A percentile compares a stretch with the other conserved stretches of the same genome.
Evolutionary conservation across 441 rosid genomes (phyloP).

Genomic region (Mallotus repandus): DNA sequence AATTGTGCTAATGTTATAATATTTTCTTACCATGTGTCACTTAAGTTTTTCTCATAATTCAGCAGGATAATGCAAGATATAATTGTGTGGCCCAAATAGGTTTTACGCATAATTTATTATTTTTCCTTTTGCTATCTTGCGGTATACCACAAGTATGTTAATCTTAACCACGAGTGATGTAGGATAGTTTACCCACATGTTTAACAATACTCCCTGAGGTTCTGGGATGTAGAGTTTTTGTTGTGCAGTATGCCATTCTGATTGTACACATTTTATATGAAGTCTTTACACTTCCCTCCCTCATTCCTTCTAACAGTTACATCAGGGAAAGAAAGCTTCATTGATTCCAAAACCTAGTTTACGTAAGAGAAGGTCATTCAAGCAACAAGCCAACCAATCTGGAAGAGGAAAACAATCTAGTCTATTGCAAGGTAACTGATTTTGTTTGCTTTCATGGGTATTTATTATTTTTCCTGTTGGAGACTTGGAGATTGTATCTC

Average conservation of each 20-base stretch:
- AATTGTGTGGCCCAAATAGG: neutral
- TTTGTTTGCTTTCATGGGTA: neutral
- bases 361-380: constrained; percentile 85
- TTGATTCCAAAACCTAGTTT: constrained; percentile 55
- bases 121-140: neutral
- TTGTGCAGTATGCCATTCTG: neutral
- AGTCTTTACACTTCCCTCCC: neutral
- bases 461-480: neutral
- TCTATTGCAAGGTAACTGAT: constrained; percentile 46
- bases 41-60: neutral
- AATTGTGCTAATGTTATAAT: too few species aligned
- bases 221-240: neutral
- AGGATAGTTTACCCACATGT: neutral
- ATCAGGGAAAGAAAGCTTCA: constrained; percentile 61
- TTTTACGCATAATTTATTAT: neutral
- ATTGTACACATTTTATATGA: neutral
- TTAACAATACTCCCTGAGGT: neutral
- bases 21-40: neutral
- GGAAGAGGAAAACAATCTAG: constrained; percentile 75
- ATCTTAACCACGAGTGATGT: too few species aligned
- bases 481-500: constrained; percentile 1
- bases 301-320: constrained; percentile 45
- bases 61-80: neutral
- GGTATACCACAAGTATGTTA: neutral
- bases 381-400: constrained; percentile 60